These are phyloP conservation scores for Tylopilus sp. DNA, from an alignment of 768 basidiomycete genomes.

Conservation along the genomic window DNA sequence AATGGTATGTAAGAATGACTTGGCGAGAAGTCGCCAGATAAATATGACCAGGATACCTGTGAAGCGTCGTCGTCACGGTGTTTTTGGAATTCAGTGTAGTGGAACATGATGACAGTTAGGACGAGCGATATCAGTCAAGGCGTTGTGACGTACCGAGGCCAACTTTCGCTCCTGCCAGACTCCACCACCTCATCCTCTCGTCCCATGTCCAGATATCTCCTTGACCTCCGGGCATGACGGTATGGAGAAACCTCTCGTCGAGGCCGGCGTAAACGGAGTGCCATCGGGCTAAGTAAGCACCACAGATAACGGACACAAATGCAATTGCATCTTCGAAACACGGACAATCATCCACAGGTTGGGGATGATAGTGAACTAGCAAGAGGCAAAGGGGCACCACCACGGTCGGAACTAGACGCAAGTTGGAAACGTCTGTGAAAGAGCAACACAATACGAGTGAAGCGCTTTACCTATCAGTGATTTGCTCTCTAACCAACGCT, in stretches of 20 bases:
- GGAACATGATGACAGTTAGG: neutral
- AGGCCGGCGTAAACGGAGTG: constrained; percentile 41
- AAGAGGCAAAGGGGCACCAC: constrained; percentile 63
- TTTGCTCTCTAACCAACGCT: constrained; percentile 38
- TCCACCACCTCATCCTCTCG: constrained; percentile 36
- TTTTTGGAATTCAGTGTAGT: neutral
- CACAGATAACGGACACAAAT: constrained; percentile 79
- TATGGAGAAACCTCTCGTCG: constrained; percentile 30
- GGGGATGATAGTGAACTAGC: constrained; percentile 85
- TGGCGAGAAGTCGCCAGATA: constrained; percentile 84
- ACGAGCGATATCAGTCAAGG: neutral
- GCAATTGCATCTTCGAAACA: constrained; percentile 98
- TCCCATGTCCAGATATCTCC: constrained; percentile 36
- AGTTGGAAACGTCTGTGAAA: constrained; percentile 2
- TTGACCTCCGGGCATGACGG: constrained; percentile 57
- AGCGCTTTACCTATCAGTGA: constrained; percentile 34
- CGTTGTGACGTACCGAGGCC: constrained; percentile 34
- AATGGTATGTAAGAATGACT: constrained; percentile 64
- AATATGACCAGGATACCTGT: constrained; percentile 78
- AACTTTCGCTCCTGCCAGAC: constrained; percentile 38
- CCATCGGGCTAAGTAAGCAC: constrained; percentile 72
- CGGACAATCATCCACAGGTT: constrained; percentile 95
- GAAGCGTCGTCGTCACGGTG: neutral
- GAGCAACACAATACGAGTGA: constrained; percentile 14
- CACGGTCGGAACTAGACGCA: constrained; percentile 49